These are phyloP conservation scores for Veloporphyrellus conicus DNA, from an alignment of 1,284 basidiomycete species.

Conservation along the genomic window DNA sequence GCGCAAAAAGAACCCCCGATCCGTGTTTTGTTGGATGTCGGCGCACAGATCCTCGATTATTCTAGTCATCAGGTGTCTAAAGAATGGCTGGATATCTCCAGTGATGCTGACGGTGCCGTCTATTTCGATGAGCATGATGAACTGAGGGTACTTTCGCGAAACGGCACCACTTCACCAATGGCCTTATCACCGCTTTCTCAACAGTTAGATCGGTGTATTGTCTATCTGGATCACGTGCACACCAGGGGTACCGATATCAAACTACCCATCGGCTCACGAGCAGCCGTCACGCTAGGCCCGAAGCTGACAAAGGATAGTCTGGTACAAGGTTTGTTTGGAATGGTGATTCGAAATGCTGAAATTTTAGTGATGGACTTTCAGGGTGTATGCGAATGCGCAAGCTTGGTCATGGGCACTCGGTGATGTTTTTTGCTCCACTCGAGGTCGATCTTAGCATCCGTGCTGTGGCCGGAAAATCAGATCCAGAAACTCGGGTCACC, in stretches of 20 bases:
- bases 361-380: no score
- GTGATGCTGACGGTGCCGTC: neutral
- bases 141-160: neutral
- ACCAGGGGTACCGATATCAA: neutral
- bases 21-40: neutral
- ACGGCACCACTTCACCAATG: neutral
- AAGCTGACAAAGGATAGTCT: neutral
- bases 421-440: no score
- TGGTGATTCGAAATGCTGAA: no score
- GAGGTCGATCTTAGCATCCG: no score
- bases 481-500: no score
- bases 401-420: no score
- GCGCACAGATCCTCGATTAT: neutral
- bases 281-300: neutral
- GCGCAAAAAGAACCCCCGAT: neutral
- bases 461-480: no score
- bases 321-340: neutral
- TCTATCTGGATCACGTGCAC: neutral
- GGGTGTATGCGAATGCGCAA: no score
- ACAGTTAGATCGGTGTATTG: neutral
- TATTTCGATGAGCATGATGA: neutral
- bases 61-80: neutral
- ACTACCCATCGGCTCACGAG: neutral
- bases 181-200: neutral
- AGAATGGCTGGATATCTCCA: neutral